These are phyloP conservation scores for Phytophthora ohioensis DNA, from an alignment of 352 stramenopile genomes.

Conservation along the genomic window DNA sequence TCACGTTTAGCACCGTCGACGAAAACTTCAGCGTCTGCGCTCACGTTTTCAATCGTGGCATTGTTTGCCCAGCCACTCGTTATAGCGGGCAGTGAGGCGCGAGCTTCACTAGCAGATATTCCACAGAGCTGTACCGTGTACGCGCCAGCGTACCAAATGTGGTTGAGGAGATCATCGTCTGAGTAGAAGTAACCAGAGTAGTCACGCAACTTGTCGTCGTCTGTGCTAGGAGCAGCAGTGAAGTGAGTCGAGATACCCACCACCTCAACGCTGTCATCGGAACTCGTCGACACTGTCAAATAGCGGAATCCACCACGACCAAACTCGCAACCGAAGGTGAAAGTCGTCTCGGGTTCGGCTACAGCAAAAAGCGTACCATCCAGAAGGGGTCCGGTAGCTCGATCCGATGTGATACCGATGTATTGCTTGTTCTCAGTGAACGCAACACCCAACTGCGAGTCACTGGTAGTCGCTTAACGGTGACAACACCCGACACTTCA, in stretches of 20 bases:
- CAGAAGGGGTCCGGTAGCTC: slow-evolving; percentile 24
- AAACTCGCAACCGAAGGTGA: slow-evolving; percentile 44
- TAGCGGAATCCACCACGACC: slow-evolving; percentile 41
- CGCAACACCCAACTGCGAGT: slow-evolving; percentile 27
- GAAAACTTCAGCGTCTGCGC: slow-evolving; percentile 32
- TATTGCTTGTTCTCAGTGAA: slow-evolving; percentile 42
- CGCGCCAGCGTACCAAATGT: slow-evolving; percentile 46
- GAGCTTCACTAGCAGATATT: slow-evolving; percentile 39
- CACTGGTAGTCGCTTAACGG: slow-evolving; percentile 19
- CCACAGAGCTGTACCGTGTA: slow-evolving; percentile 47
- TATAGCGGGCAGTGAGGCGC: slow-evolving; percentile 33
- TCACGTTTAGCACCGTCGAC: slow-evolving; percentile 47
- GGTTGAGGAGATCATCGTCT: slow-evolving; percentile 49
- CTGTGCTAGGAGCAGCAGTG: slow-evolving; percentile 33
- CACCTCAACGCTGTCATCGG: slow-evolving; percentile 23
- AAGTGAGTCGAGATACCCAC: slow-evolving; percentile 37
- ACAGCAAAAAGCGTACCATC: slow-evolving; percentile 44
- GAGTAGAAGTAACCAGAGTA: slow-evolving; percentile 49
- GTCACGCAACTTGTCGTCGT: slow-evolving; percentile 33
- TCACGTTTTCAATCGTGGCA: slow-evolving; percentile 32
- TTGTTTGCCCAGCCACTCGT: slow-evolving; percentile 42
- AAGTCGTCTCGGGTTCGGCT: slow-evolving; percentile 24
- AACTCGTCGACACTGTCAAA: slow-evolving; percentile 38
- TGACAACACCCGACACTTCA: slow-evolving; percentile 28
- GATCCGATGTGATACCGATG: slow-evolving; percentile 45